phyloP scores from a whole-genome alignment of 768 basidiomycete species.

The Lentinus tigrinus region DNA sequence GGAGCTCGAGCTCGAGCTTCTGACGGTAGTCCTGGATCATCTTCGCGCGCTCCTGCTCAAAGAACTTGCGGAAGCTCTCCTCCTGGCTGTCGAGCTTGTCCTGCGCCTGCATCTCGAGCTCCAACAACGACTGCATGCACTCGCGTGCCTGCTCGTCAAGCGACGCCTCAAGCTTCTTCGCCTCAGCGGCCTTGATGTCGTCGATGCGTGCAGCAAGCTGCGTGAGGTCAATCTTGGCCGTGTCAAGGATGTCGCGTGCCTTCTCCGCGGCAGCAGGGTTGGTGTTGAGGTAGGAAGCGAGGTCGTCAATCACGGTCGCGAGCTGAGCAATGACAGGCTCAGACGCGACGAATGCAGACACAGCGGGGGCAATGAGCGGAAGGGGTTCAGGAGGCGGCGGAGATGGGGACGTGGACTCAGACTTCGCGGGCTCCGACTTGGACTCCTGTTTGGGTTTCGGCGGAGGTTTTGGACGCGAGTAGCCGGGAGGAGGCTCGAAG shows the following conservation, averaged over 20 bases:
- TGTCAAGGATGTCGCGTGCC: constrained; percentile 73
- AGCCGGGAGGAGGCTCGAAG: constrained; percentile 92
- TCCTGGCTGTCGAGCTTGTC: constrained; percentile 85
- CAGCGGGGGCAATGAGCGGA: constrained; percentile 79
- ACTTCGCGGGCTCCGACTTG: constrained; percentile 11
- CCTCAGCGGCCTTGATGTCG: constrained; percentile 77
- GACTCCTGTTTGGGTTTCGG: constrained; percentile 8
- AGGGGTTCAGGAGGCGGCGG: constrained; percentile 44
- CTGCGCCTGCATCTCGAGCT: constrained; percentile 82
- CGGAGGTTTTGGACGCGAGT: constrained; percentile 51
- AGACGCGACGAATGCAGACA: constrained; percentile 66
- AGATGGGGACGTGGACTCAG: constrained; percentile 27
- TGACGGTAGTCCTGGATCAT: constrained; percentile 79
- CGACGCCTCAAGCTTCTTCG: constrained; percentile 56
- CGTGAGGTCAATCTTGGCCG: constrained; percentile 79
- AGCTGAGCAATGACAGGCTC: constrained; percentile 95
- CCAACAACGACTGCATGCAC: constrained; percentile 77
- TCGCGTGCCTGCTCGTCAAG: constrained; percentile 85
- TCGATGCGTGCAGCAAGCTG: constrained; percentile 76
- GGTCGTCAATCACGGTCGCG: constrained; percentile 88
- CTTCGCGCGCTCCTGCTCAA: constrained; percentile 73
- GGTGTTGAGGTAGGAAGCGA: constrained; percentile 78
- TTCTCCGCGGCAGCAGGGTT: constrained; percentile 67
- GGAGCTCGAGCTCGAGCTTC: constrained; percentile 82
- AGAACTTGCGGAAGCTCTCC: constrained; percentile 78